Percentiles rank a stretch among this genome's conserved stretches.
phyloP scores from a whole-genome alignment of 108 stramenopile species.

The Thalassiosira profunda region DNA sequence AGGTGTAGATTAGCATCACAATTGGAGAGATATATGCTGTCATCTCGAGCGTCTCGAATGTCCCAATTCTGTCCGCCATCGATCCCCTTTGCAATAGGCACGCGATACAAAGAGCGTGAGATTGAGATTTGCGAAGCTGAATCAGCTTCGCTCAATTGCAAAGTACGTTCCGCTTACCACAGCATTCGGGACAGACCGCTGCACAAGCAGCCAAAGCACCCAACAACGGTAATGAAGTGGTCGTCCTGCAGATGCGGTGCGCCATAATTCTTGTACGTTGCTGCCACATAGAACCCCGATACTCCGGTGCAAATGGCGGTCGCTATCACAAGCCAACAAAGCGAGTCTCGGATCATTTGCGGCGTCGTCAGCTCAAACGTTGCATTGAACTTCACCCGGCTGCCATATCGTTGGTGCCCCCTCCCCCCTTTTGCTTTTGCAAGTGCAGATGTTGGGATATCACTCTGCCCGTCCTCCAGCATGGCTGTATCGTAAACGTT shows the following conservation, averaged over 20 bases:
- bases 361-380: constrained; percentile 35
- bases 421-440: constrained; percentile 8
- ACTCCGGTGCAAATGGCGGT: constrained; percentile 40
- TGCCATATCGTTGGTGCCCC: constrained; percentile 44
- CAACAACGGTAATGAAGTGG: constrained; percentile 48
- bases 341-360: constrained; percentile 46
- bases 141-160: too few species aligned
- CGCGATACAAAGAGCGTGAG: too few species aligned
- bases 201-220: constrained; percentile 43
- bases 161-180: too few species aligned
- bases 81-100: too few species aligned
- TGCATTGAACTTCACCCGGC: constrained; percentile 37
- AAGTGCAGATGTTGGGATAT: neutral
- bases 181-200: constrained; percentile 34
- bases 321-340: constrained; percentile 47
- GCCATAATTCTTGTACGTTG: constrained; percentile 45
- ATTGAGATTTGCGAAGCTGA: too few species aligned
- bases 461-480: neutral
- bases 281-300: constrained; percentile 38
- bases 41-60: constrained; percentile 41
- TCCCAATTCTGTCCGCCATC: constrained; percentile 38
- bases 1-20: constrained; percentile 37
- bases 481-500: constrained; percentile 16
- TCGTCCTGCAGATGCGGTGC: constrained; percentile 32
- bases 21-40: constrained; percentile 31